Conservation (phyloP, 345 rosid species). For the Syzygium oleosum region DNA sequence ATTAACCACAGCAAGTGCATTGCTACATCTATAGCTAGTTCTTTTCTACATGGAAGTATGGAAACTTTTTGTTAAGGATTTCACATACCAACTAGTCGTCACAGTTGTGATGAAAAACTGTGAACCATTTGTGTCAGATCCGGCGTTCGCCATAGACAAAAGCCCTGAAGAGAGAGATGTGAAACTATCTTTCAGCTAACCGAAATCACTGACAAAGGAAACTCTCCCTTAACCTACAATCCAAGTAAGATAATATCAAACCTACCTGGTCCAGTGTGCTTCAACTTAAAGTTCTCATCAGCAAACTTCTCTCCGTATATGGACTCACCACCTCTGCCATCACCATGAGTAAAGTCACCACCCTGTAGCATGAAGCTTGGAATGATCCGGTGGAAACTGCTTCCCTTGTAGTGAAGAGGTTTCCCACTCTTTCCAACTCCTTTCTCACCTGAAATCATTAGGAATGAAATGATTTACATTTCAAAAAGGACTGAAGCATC, state of each 20-base stretch:
- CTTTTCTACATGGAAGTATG: not conserved
- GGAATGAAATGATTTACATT: not conserved
- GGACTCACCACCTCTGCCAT: constrained; percentile 96
- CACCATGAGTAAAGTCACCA: constrained; percentile 93
- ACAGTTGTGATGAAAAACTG: constrained; percentile 94
- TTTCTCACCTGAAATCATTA: constrained; percentile 56
- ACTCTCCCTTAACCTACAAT: not conserved
- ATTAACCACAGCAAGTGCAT: not conserved
- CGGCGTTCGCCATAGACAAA: constrained; percentile 95
- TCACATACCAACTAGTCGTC: constrained; percentile 76
- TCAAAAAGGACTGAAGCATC: not conserved
- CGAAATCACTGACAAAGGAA: not conserved
- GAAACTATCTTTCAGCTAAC: not conserved
- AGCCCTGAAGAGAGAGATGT: constrained; percentile 30
- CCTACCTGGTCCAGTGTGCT: constrained; percentile 93
- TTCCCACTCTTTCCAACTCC: constrained; percentile 90
- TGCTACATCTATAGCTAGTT: not conserved
- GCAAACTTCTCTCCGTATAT: constrained; percentile 92
- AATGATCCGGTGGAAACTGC: constrained; percentile 82
- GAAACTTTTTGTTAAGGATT: not conserved
- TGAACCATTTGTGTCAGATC: constrained; percentile 85
- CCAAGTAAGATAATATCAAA: not conserved
- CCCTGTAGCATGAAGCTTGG: constrained; percentile 97
- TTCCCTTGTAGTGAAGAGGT: constrained; percentile 78
- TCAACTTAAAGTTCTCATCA: constrained; percentile 91